Evolutionary conservation across 129 eudicot species (phyloP), one percentile per base, ranked within the genome.

Genomic region (Heracleum sosnowskyi): DNA sequence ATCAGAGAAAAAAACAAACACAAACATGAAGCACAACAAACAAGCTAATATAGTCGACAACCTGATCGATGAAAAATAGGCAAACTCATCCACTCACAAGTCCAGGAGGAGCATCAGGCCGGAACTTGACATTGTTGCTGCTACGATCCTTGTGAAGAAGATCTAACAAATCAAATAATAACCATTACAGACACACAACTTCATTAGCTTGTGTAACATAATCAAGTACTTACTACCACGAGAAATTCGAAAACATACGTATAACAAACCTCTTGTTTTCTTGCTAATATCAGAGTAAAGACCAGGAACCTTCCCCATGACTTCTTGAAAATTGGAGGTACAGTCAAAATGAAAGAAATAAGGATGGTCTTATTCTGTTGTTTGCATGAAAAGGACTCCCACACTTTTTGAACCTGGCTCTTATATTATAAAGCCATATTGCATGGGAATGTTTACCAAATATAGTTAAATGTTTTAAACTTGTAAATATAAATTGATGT

Each of bases 391-490:
- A 60, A 60, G 34, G 68, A 60, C 68, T 60, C 66, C 66, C 68
- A 26, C 68, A 60, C 68, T 26, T 60, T 11, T 9, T 26, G 68
- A 60, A 60, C 68, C n/a, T n/a, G 31, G 6, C 10, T n/a, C 68
- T 22, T 60, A 6, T 60, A 5, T n/a, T 26, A n/a, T n/a, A 55
- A 53, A 55, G 64, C n/a, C 13, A 24, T 13, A 22, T 55, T 2
- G 24, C 28, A 6, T 24, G 4, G 62, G 28, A 10, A 7, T 22
- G 8, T 55, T 77, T 35, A 92, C 77, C 26, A 96, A 37, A 92
- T 86, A 2, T 89, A 88, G 28, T 57, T n/a, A n/a, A 9, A 60
- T 60, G 68, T 60, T 60, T 60, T 60, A 60, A 85, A 44, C 16
- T 41, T 92, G 89, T 49, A 18, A 92, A 75, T 88, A 89, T n/a